Evolutionary conservation across 306 rosid genomes (phyloP), one percentile per base, ranked within the genome.

Genomic region (Malus fusca): DNA sequence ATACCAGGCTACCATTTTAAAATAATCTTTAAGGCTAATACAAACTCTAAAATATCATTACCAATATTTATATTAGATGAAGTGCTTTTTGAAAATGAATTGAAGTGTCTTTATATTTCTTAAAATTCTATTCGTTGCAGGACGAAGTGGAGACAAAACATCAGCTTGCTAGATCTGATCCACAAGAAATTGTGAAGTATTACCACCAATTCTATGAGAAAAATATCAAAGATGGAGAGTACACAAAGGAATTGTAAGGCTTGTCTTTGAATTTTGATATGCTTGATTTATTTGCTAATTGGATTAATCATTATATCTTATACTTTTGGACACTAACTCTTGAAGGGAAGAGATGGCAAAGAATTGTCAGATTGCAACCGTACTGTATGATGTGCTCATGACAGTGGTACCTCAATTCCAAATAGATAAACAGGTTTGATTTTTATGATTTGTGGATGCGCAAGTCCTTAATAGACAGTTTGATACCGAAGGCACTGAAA

Each of bases 331-430:
- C 31, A 82, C 62, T 71, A 78, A 58, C 48, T 75, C 71, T 70
- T 89, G 84, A 80, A 95, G 99, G 84, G 98, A 92, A 90, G 99
- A 96, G 84, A 92, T 92, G 92, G 90, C 90, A 30, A 90, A 83
- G 85, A 79, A 74, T 76, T 80, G 80, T 82, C 97, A 89, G 84
- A 92, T 83, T 84, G 98, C 97, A 58, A 75, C 85, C 1, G 98
- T 90, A 12, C 85, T 96, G 74, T 89, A 82, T 81, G 97, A 89
- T 40, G 98, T 86, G 75, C 88, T 96, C 85, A 87, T 76, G 87
- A 85, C 88, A 66, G 79, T 87, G 86, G 85, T 87, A 43, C 72
- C 86, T 81, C 0, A 28, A 9, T 4, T 25, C n/a, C 73, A 52
- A 73, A 84, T 88, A 31, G 92, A 89, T 19, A 68, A 66, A 13